Base-by-base conservation (phyloP, 805 yeast genomes). In the Barnettozyma pratensis region DNA sequence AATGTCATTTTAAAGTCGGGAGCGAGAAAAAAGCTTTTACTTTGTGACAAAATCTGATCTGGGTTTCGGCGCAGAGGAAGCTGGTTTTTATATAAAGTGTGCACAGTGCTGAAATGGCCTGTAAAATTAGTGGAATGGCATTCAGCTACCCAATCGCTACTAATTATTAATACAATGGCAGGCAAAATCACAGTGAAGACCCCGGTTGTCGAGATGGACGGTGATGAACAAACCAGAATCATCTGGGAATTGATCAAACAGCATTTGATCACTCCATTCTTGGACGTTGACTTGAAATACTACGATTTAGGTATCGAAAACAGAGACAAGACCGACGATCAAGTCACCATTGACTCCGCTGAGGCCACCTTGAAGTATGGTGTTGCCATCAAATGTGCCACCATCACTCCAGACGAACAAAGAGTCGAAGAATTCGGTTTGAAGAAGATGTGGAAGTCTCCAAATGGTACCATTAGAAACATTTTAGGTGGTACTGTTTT, bases 391-490 rank as follows among this genome's bases (percentile, higher is more conserved):
- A 92, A 92, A 73, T 92, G 98, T 74, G 98, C 98, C 49, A 92
- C 98, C 45, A 92, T 92, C 67, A 92, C 98, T n/a, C 97, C 98
- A 7, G 96, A 88, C 65, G 98, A 92, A 73, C 94, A 88, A 42
- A 82, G 98, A 62, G 97, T 92, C 46, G 74, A 87, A 68, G 98
- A 92, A 70, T 92, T 89, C 70, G 73, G 78, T 48, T 77, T 92
- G 68, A 90, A 92, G 74, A 86, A 90, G 69, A 92, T 92, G 98
- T 92, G 97, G 97, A 77, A 85, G 51, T 88, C 96, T 12, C 98
- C 98, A 55, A 92, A 92, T 70, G 98, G 98, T 52, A 92, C 98
- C 44, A 87, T 92, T 67, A 84, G 98, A 72, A 92, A 92, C 74
- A 85, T 92, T 53, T 74, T 92, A 52, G 97, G 97, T 44, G 98